phyloP scores from a whole-genome alignment of 2,329 filamentous ascomycete species.

The Mariannaea elegans region DNA sequence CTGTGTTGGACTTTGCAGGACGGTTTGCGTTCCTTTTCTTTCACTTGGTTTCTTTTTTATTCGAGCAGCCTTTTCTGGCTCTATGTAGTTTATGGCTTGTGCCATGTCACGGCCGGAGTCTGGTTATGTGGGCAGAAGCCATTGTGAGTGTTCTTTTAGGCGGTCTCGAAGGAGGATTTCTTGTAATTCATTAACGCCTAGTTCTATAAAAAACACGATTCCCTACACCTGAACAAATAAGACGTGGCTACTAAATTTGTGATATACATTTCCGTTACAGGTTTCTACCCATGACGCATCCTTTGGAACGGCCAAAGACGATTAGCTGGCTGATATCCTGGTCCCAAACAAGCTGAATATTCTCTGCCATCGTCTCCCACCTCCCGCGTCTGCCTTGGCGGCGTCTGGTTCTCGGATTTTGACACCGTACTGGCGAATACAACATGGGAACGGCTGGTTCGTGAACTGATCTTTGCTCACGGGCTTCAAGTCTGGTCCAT shows the following conservation, averaged over 20 bases:
- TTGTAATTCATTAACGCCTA: slow-evolving; percentile 20
- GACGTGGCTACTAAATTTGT: neutral
- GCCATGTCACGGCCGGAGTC: slow-evolving; percentile 30
- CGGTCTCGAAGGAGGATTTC: slow-evolving; percentile 27
- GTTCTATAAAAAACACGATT: neutral
- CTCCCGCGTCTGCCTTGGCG: slow-evolving; percentile 54
- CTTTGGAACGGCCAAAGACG: no score
- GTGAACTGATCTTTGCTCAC: slow-evolving; percentile 41
- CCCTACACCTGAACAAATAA: slow-evolving; percentile 5
- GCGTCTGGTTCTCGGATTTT: slow-evolving; percentile 52
- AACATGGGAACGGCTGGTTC: slow-evolving; percentile 74
- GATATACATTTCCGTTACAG: no score
- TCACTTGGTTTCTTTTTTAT: slow-evolving; percentile 19
- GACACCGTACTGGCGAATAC: slow-evolving; percentile 76
- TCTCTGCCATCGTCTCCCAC: slow-evolving; percentile 65
- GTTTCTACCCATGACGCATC: no score
- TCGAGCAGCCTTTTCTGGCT: slow-evolving; percentile 12
- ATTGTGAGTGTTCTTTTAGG: slow-evolving; percentile 20
- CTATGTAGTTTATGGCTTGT: slow-evolving; percentile 32
- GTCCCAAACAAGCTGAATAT: slow-evolving; percentile 73
- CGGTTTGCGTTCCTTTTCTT: slow-evolving; percentile 26
- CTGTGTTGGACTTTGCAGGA: slow-evolving; percentile 21
- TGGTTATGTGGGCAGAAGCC: slow-evolving; percentile 32
- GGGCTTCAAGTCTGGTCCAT: slow-evolving; percentile 19
- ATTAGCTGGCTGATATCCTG: slow-evolving; percentile 53